Evolutionary conservation across 306 rosid species (phyloP), one percentile per base, ranked within the genome.

Genomic region (Sesbania bispinosa): DNA sequence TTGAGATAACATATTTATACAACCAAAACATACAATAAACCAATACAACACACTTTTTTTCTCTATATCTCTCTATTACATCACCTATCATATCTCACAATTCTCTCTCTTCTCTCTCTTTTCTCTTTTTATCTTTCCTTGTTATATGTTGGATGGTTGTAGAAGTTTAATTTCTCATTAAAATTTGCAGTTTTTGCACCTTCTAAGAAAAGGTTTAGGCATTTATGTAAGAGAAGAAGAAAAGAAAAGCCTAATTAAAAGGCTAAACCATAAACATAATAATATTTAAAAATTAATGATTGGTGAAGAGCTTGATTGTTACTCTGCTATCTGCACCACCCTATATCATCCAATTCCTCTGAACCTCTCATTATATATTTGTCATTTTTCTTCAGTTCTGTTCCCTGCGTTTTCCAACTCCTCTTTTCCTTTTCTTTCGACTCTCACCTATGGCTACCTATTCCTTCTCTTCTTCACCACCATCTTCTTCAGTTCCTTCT

Each of bases 331-430:
- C 73, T 53, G 68, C 69, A 45, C 50, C 10, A 77, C 63, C 18
- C 15, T 61, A 60, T 19, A 61, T 18, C 62, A 36, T 7, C 76
- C 69, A 59, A 69, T 73, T 52, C 33, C 66, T 21, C 46, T 50
- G 18, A 23, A 36, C 30, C 71, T 46, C 53, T 63, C 83, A 29
- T 70, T 88, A 85, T 80, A 90, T 83, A 64, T 21, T 48, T 52
- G 63, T 60, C 24, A 42, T 35, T 73, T 43, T 7, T 11, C 55
- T 35, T 27, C 4, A 6, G 0, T 29, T 47, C 46, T 41, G 64
- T 36, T 55, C 80, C 81, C 74, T 32, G 33, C 75, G 4, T 48
- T 57, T 51, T 57, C 76, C 51, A 27, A 24, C 65, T 80, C 7
- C 58, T 67, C 42, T 50, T 71, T 8, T 26, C 32, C 74, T 11